A percentile compares a stretch with the other conserved stretches of the same genome.
phyloP scores from a whole-genome alignment of 495 filamentous ascomycete species.

The Pseudomonodictys pantanalensis region DNA sequence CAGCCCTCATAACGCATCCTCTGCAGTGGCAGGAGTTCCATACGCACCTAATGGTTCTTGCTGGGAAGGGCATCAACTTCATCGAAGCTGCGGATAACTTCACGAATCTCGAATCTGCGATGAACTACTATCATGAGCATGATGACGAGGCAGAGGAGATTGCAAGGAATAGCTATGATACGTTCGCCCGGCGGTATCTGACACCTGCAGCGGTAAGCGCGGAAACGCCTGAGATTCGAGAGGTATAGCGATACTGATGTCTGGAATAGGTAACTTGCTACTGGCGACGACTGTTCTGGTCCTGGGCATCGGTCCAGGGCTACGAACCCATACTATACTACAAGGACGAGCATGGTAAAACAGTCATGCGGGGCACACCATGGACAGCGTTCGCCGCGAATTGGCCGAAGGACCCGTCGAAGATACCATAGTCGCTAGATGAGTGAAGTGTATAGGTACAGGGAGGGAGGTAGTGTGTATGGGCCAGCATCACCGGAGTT shows the following conservation, averaged over 20 bases:
- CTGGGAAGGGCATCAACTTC: slow-evolving; percentile 48
- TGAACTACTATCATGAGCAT: slow-evolving; percentile 47
- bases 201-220: slow-evolving; percentile 48
- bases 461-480: no score
- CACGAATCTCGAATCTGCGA: slow-evolving; percentile 48
- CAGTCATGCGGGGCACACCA: slow-evolving; percentile 20
- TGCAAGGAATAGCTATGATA: slow-evolving; percentile 48
- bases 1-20: slow-evolving; percentile 50
- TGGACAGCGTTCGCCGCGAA: slow-evolving; percentile 26
- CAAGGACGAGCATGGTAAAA: slow-evolving; percentile 1
- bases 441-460: no score
- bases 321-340: slow-evolving; percentile 18
- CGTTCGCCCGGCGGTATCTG: slow-evolving; percentile 49
- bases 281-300: slow-evolving; percentile 51
- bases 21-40: slow-evolving; percentile 51
- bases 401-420: slow-evolving; percentile 17
- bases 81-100: slow-evolving; percentile 54
- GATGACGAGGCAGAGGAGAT: slow-evolving; percentile 48
- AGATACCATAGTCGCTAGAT: slow-evolving; percentile 10
- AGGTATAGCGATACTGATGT: not conserved
- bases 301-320: slow-evolving; percentile 41
- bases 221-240: not conserved
- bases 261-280: slow-evolving; percentile 47
- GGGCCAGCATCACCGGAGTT: no score
- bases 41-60: slow-evolving; percentile 48